A percentile compares a stretch with the other conserved stretches of the same genome.
phyloP scores from a whole-genome alignment of 73 alveolate genomes.

The Symbiodinium natans region DNA sequence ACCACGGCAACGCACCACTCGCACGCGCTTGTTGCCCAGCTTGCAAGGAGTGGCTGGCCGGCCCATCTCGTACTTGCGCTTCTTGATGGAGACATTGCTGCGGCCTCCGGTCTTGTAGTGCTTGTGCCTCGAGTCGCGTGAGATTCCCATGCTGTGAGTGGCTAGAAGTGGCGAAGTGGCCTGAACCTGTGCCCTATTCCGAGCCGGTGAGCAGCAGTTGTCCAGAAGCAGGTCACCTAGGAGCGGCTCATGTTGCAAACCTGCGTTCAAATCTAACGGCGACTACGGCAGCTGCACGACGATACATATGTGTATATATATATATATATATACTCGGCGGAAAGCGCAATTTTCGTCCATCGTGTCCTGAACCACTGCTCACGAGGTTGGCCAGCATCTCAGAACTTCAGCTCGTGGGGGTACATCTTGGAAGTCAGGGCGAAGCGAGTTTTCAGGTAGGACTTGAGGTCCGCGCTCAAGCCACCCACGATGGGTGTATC shows the following conservation, averaged over 20 bases:
- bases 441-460: conserved; percentile 95
- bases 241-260: too few relatives aligned
- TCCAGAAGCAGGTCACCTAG: too few relatives aligned
- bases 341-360: background rate
- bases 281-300: background rate
- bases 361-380: background rate
- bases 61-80: conserved; percentile 97
- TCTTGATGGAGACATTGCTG: conserved; percentile 99
- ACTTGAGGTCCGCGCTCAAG: conserved; percentile 77
- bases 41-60: conserved; percentile 95
- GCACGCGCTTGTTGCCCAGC: conserved; percentile 96
- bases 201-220: background rate
- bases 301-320: background rate
- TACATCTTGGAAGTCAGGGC: conserved; percentile 94
- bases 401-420: conserved; percentile 94
- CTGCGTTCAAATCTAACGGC: background rate
- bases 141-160: conserved; percentile 97
- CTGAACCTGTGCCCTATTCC: background rate
- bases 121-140: conserved; percentile 99
- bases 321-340: background rate
- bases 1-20: conserved; percentile 93
- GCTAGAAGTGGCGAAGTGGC: background rate
- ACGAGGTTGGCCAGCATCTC: conserved; percentile 6
- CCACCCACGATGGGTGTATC: conserved; percentile 59
- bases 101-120: conserved; percentile 99